Evolutionary conservation across 805 yeast genomes (phyloP), one percentile per base, ranked within the genome.

Genomic region (Phaffomyces thermotolerans): DNA sequence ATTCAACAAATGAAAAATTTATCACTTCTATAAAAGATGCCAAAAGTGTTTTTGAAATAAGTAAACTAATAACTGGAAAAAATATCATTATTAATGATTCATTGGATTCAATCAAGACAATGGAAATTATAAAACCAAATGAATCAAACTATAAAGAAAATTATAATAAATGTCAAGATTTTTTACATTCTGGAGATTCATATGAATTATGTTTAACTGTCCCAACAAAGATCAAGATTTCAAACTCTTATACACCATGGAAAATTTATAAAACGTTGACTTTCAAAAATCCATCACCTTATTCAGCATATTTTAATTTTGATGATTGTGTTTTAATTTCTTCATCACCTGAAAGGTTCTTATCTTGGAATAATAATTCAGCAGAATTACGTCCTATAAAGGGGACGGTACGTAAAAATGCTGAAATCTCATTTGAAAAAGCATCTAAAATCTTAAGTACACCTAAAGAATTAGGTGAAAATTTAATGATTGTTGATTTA

Each of bases 391-490:
- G 98, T 43, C 99, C 99, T 2, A 93, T 93, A 44, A 93, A 93
- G 60, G 99, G 99, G 5, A 93, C 99, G 0, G 96, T 93, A 2
- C 78, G 72, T 52, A 88, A 87, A 52, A 64, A 76, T 0, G 65
- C 71, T 0, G 73, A 64, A 0, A 71, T 84, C 66, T 70, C 76
- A 7, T 53, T 68, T 9, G 81, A 69, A 30, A 65, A 66, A 30
- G 98, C 96, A 0, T 68, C 78, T 4, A 60, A 63, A 33, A 74
- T 88, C 18, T 65, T 91, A 37, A 75, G 81, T 41, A 81, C 95
- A 2, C 93, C 95, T 4, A 93, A 93, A 60, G 99, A 93, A 62
- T 76, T 84, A 58, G 99, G 96, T 0, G 99, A 93, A 59, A 93
- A 93, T 52, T 67, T 93, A 45, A 93, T 93, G 99, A 93, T 93